Evolutionary conservation across 164 flowering plant species (phyloP).

Genomic region (Tetracentron sinense): DNA sequence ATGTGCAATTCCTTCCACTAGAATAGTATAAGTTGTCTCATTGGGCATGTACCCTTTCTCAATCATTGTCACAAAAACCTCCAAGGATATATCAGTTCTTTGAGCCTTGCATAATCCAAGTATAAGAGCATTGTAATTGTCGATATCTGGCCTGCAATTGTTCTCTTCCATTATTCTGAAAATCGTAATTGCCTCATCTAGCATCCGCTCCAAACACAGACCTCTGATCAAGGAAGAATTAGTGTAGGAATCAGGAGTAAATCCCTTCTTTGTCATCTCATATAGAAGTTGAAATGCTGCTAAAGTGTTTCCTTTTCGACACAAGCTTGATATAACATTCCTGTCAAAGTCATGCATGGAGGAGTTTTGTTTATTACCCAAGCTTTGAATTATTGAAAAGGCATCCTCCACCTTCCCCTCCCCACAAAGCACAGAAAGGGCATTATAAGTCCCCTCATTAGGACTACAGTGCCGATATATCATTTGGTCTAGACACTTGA

Average conservation of each 20-base stretch:
- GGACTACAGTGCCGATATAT: slow-evolving; percentile 43
- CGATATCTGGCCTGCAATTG: slow-evolving; percentile 44
- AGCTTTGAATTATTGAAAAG: slow-evolving; percentile 55
- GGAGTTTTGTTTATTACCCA: slow-evolving; percentile 50
- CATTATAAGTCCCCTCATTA: slow-evolving; percentile 82
- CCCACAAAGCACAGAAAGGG: slow-evolving; percentile 64
- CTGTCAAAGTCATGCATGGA: slow-evolving; percentile 54
- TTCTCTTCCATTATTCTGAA: slow-evolving; percentile 65
- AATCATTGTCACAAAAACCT: slow-evolving; percentile 59
- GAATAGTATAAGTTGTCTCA: slow-evolving; percentile 70
- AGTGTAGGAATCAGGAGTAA: slow-evolving; percentile 67
- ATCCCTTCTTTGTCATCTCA: slow-evolving; percentile 73
- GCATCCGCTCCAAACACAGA: slow-evolving; percentile 80
- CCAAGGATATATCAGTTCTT: slow-evolving; percentile 59
- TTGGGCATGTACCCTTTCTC: slow-evolving; percentile 62
- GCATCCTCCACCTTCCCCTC: slow-evolving; percentile 67
- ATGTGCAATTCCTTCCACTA: slow-evolving; percentile 79
- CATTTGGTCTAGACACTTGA: slow-evolving; percentile 70
- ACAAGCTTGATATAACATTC: slow-evolving; percentile 61
- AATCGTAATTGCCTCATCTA: slow-evolving; percentile 63
- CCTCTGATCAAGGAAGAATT: slow-evolving; percentile 79
- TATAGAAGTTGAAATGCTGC: slow-evolving; percentile 69
- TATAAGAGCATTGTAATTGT: slow-evolving; percentile 70
- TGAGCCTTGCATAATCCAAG: slow-evolving; percentile 68
- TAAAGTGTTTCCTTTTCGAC: slow-evolving; percentile 77